A percentile compares a stretch with the other conserved stretches of the same genome.
Conservation (phyloP, 2,329 filamentous ascomycete species). For the Apiospora hydei region DNA sequence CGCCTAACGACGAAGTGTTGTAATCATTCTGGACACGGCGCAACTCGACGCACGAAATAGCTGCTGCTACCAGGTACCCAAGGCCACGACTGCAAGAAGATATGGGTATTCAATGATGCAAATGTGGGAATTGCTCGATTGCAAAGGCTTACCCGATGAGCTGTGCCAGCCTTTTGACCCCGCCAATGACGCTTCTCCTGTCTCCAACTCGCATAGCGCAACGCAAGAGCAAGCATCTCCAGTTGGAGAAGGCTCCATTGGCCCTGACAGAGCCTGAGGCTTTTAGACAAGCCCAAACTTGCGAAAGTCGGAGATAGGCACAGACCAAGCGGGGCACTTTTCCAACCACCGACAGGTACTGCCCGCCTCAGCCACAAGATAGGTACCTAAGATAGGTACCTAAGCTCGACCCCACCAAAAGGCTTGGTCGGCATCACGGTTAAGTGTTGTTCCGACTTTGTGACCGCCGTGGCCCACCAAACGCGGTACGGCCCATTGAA, state of each 20-base stretch:
- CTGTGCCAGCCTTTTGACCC: slow-evolving; percentile 4
- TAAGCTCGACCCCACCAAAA: background rate
- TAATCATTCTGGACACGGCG: background rate
- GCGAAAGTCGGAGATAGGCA: slow-evolving; percentile 9
- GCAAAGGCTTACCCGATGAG: background rate
- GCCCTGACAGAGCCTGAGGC: background rate
- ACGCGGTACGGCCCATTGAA: slow-evolving; percentile 25
- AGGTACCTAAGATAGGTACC: too few relatives aligned
- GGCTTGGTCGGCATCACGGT: background rate
- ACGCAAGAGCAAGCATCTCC: background rate
- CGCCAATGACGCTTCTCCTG: slow-evolving; percentile 16
- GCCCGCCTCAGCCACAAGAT: background rate
- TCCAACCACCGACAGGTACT: background rate
- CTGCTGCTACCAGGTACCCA: background rate
- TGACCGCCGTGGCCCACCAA: slow-evolving; percentile 24
- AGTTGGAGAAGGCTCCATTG: slow-evolving; percentile 5
- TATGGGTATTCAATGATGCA: background rate
- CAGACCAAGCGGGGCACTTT: slow-evolving; percentile 20
- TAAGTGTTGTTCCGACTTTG: slow-evolving; percentile 27
- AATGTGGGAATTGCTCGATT: slow-evolving; percentile 19
- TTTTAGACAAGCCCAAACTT: background rate
- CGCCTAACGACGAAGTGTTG: background rate
- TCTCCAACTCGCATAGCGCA: slow-evolving; percentile 10
- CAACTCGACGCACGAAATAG: background rate
- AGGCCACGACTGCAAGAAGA: background rate